phyloP scores from a whole-genome alignment of 495 filamentous ascomycete species.

The Hyaloscypha hepaticicola region DNA sequence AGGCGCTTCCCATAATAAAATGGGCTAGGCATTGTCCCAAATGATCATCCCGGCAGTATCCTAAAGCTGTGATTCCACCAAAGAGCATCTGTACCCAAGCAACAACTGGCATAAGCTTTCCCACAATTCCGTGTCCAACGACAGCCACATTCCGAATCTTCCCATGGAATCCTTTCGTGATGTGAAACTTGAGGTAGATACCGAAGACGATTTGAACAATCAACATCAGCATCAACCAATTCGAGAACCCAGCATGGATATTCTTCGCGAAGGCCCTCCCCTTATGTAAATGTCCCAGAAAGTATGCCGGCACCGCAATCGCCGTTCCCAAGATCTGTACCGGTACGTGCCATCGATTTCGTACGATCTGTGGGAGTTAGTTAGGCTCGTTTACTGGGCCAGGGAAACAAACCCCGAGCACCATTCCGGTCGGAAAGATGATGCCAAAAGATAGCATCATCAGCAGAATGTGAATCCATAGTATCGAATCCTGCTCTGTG shows the following conservation, averaged over 20 bases:
- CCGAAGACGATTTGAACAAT: conserved; percentile 75
- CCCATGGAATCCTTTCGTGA: conserved; percentile 78
- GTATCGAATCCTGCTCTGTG: conserved; percentile 28
- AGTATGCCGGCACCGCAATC: conserved; percentile 80
- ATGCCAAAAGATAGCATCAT: conserved; percentile 86
- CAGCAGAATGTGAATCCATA: conserved; percentile 95
- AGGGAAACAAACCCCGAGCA: conserved; percentile 69
- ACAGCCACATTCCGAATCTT: conserved; percentile 72
- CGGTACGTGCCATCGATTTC: conserved; percentile 93
- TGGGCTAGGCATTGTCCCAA: conserved; percentile 91
- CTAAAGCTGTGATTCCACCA: conserved; percentile 87
- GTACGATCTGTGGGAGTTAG: conserved; percentile 63
- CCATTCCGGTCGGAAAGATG: conserved; percentile 93
- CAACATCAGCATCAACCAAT: conserved; percentile 74
- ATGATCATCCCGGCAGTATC: conserved; percentile 93
- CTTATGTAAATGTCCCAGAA: conserved; percentile 86
- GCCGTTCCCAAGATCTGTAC: conserved; percentile 72
- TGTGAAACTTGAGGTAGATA: conserved; percentile 84
- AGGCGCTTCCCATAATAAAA: conserved; percentile 98
- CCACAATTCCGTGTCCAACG: conserved; percentile 72
- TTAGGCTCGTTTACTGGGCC: neutral
- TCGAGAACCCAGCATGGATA: conserved; percentile 79
- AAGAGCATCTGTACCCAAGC: conserved; percentile 97
- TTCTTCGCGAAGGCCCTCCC: conserved; percentile 86
- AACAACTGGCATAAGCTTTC: conserved; percentile 82